Conservation (phyloP, 106 monocot species). For the Xerophyta viscosa region DNA sequence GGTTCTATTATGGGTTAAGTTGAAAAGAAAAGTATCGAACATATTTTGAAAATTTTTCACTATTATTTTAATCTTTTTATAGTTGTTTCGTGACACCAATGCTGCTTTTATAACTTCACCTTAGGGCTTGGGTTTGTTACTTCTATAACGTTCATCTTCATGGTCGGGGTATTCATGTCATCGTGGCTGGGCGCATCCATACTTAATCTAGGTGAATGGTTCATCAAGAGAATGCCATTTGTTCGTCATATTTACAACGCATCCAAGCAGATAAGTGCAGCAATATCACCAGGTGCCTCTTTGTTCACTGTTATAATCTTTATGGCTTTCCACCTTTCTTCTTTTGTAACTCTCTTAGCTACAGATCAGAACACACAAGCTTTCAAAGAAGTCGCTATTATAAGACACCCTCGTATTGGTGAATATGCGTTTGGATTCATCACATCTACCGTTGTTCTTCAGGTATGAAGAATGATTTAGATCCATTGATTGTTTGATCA, state of each 20-base stretch:
- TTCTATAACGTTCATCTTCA: slow-evolving; percentile 79
- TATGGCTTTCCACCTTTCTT: neutral
- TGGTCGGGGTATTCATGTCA: slow-evolving; percentile 93
- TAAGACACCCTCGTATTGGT: slow-evolving; percentile 85
- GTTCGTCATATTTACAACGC: slow-evolving; percentile 91
- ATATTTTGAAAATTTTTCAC: too few species aligned
- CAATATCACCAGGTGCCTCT: slow-evolving; percentile 81
- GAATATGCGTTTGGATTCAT: slow-evolving; percentile 96
- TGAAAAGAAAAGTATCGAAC: too few species aligned
- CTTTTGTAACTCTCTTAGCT: neutral
- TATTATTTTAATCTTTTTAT: too few species aligned
- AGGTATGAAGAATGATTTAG: too few species aligned
- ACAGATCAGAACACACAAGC: slow-evolving; percentile 86
- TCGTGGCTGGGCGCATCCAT: slow-evolving; percentile 93
- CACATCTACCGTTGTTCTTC: slow-evolving; percentile 73
- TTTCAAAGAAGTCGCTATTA: slow-evolving; percentile 90
- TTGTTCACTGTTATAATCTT: neutral
- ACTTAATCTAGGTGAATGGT: slow-evolving; percentile 86
- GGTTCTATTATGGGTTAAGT: too few species aligned
- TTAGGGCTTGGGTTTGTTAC: slow-evolving; percentile 89
- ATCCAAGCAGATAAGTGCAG: slow-evolving; percentile 88
- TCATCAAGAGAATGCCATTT: slow-evolving; percentile 94
- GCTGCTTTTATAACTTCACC: neutral
- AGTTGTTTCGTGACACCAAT: neutral
- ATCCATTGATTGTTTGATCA: too few species aligned